A percentile compares a stretch with the other conserved stretches of the same genome.
phyloP scores from a whole-genome alignment of 306 rosid species.

The Dalbergia cultrata region DNA sequence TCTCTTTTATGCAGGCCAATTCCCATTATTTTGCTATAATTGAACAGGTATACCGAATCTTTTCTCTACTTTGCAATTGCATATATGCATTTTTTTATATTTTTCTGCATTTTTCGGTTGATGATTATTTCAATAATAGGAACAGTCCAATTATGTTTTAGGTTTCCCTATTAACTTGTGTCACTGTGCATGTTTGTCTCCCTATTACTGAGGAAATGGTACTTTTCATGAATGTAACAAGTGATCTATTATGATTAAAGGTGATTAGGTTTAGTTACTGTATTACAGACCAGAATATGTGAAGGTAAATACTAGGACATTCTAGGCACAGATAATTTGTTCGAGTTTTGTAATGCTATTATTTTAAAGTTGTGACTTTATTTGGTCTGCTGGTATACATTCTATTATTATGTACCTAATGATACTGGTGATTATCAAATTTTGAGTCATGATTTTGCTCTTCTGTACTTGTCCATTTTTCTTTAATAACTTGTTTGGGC shows the following conservation, averaged over 20 bases:
- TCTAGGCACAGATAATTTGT: too few relatives aligned
- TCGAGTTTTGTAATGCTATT: too few relatives aligned
- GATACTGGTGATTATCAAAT: too few relatives aligned
- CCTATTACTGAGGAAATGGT: constrained; percentile 20
- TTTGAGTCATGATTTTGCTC: too few relatives aligned
- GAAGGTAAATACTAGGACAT: too few relatives aligned
- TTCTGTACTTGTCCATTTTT: too few relatives aligned
- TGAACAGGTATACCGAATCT: constrained; percentile 82
- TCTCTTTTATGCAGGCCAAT: constrained; percentile 85
- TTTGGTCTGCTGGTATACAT: too few relatives aligned
- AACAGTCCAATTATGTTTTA: constrained; percentile 29
- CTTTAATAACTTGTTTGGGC: too few relatives aligned
- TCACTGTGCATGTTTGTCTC: constrained; percentile 1
- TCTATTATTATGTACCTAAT: too few relatives aligned
- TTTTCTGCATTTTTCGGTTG: background rate
- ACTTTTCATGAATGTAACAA: background rate
- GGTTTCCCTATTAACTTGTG: constrained; percentile 4
- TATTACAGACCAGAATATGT: too few relatives aligned
- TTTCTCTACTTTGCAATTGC: constrained; percentile 41
- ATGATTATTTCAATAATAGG: constrained; percentile 12
- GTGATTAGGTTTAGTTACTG: background rate
- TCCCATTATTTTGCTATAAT: constrained; percentile 92
- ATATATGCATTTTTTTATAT: constrained; percentile 2
- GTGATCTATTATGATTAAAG: constrained; percentile 6
- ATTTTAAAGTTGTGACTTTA: too few relatives aligned